Conservation (phyloP, 305 asterid genomes). For the Plantago lanceolata region DNA sequence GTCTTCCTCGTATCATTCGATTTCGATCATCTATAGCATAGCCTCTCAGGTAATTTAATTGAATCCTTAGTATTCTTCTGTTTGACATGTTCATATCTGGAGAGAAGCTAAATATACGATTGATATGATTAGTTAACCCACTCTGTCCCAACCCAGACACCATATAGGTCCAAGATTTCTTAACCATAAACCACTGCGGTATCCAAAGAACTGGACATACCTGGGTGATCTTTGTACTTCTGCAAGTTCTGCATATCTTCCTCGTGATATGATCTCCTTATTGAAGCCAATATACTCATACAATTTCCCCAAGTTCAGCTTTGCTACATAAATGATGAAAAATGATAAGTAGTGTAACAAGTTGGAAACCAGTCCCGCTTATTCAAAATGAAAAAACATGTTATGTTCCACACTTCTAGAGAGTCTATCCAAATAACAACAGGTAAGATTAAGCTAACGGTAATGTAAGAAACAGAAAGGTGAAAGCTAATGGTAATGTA, state of each 20-base stretch:
- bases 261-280: conserved; percentile 68
- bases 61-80: too few species aligned
- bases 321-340: conserved; percentile 32
- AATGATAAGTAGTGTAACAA: not conserved
- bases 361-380: not conserved
- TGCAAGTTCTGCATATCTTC: conserved; percentile 60
- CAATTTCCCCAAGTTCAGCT: conserved; percentile 55
- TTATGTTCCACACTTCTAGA: too few species aligned
- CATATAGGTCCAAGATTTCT: conserved; percentile 5
- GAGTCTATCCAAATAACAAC: too few species aligned
- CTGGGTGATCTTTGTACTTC: conserved; percentile 74
- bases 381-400: not conserved
- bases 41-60: too few species aligned
- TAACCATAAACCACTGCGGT: not conserved
- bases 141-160: not conserved
- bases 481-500: too few species aligned
- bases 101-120: not conserved
- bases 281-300: conserved; percentile 68
- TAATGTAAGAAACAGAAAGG: too few species aligned
- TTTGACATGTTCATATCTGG: too few species aligned
- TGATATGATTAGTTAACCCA: not conserved
- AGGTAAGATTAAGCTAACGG: too few species aligned
- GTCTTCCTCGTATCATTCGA: too few species aligned
- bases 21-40: too few species aligned
- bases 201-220: conserved; percentile 27